Evolutionary conservation across 2,329 filamentous ascomycete genomes (phyloP), one percentile per base, ranked within the genome.

Genomic region (Cladosporium sp.): DNA sequence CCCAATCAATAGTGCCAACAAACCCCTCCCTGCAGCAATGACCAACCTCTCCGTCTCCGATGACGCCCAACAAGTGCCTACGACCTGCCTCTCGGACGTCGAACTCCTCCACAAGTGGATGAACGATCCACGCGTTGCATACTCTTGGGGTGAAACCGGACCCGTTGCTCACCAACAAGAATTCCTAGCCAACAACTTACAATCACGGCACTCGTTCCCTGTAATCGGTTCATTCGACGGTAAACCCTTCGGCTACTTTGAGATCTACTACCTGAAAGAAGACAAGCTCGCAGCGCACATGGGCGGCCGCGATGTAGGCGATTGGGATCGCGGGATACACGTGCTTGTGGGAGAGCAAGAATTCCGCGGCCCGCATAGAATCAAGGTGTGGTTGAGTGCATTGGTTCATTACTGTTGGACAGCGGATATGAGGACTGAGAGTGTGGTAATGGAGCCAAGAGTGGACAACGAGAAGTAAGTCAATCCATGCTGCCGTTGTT

Each of bases 241-340:
- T 11, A 88, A 93, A 61, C 93, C 93, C 0, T 99, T 97, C 75
- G 94, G 92, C 0, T 99, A 95, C 72, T 97, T 99, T 71, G 94
- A 99, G 77, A 83, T 99, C 36, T 99, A 99, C 76, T 99, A 94
- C 93, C 91, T 94, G 3, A 96, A 96, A 69, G 94, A 99, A 71
- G 94, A 97, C 69, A 77, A 80, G 0, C 73, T 99, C 0, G 91
- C 90, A 0, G 82, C 81, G 50, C 81, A 90, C 63, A 74, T 95
- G 3, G 86, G 72, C 0, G 81, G 81, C 20, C 40, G 17, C 8
- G 81, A 83, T 3, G 83, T 82, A 6, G 84, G 83, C 7, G 89
- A 96, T 67, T 97, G 88, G 74, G 93, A 97, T 67, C 81, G 94
- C 6, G 94, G 94, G 0, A 76, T 97, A 17, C 94, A 99, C 69